These are phyloP conservation scores for Lactifluus subvellereus DNA, from an alignment of 768 basidiomycete genomes.

Conservation along the genomic window DNA sequence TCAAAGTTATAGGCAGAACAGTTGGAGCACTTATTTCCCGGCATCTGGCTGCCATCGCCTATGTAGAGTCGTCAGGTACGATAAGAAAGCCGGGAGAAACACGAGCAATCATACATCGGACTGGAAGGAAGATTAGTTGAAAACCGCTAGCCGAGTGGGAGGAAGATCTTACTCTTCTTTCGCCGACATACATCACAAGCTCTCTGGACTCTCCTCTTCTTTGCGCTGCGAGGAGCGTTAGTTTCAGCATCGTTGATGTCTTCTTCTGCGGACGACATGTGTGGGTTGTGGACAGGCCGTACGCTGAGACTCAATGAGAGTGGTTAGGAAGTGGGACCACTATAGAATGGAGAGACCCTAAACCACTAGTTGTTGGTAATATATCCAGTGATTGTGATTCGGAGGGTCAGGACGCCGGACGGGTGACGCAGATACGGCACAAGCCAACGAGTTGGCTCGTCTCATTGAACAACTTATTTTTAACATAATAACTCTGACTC, in stretches of 20 bases:
- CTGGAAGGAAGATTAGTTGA: slow-evolving; percentile 32
- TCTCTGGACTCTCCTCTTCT: slow-evolving; percentile 69
- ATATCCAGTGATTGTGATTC: background rate
- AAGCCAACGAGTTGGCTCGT: background rate
- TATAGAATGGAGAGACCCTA: slow-evolving; percentile 7
- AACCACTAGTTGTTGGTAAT: slow-evolving; percentile 1
- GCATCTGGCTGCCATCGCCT: slow-evolving; percentile 70
- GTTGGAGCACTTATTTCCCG: slow-evolving; percentile 56
- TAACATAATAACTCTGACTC: background rate
- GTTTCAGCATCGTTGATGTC: slow-evolving; percentile 47
- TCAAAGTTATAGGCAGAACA: slow-evolving; percentile 52
- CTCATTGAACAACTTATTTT: background rate
- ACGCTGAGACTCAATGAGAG: background rate
- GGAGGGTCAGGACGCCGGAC: background rate
- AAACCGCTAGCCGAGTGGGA: slow-evolving; percentile 9
- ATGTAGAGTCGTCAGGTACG: background rate
- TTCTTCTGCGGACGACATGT: slow-evolving; percentile 64
- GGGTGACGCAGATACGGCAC: slow-evolving; percentile 1
- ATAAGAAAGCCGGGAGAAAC: background rate
- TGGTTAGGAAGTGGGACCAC: background rate
- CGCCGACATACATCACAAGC: slow-evolving; percentile 80
- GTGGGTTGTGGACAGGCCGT: background rate
- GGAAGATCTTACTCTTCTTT: slow-evolving; percentile 62
- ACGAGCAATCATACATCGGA: slow-evolving; percentile 49
- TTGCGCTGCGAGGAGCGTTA: slow-evolving; percentile 35